Evolutionary conservation across 2,329 filamentous ascomycete species (phyloP).

Genomic region (Microsporum ferrugineum): DNA sequence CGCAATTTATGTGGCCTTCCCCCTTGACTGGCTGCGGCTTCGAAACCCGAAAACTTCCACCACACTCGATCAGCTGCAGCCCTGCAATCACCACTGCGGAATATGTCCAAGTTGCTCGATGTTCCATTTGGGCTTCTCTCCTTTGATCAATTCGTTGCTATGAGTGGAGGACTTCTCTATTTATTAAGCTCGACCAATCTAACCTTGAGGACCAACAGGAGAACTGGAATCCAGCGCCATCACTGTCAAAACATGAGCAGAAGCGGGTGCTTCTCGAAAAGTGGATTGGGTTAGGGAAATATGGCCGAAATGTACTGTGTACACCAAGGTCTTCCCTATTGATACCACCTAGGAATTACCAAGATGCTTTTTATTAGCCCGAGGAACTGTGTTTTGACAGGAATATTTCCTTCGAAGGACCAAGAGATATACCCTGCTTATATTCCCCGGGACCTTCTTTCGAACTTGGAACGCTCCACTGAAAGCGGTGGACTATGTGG

Average conservation of each 20-base stretch:
- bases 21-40: neutral
- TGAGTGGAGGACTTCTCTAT: neutral
- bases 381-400: neutral
- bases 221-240: neutral
- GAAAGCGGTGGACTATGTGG: neutral
- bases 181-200: neutral
- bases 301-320: neutral
- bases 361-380: neutral
- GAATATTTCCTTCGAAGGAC: neutral
- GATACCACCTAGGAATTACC: neutral
- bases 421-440: neutral
- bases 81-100: neutral
- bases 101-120: neutral
- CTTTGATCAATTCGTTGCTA: neutral
- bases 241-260: neutral
- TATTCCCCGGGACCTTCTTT: neutral
- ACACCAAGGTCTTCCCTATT: neutral
- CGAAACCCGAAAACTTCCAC: neutral
- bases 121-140: neutral
- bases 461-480: neutral
- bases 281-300: neutral
- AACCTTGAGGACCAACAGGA: neutral
- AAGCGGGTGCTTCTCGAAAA: neutral
- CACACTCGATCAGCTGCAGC: neutral
- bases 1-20: no score